A percentile compares a stretch with the other conserved stretches of the same genome.
phyloP scores from a whole-genome alignment of 331 rosid species.

The Dryas integrifolia region DNA sequence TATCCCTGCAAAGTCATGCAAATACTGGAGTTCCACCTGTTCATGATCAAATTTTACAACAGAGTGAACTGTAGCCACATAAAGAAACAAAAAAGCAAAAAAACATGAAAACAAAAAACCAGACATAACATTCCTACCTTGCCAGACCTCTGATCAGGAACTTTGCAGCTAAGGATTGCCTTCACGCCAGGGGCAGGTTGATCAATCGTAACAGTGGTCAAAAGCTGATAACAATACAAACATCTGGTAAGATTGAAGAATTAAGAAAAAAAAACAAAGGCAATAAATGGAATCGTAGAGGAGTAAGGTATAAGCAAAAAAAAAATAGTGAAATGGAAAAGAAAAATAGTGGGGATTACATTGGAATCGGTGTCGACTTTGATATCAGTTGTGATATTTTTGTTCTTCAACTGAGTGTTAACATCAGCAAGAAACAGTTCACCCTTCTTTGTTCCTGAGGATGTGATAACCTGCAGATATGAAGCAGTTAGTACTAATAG shows the following conservation, averaged over 20 bases:
- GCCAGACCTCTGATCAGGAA: constrained; percentile 91
- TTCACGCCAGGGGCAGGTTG: constrained; percentile 83
- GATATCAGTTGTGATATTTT: constrained; percentile 73
- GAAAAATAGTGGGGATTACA: constrained; percentile 38
- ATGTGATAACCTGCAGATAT: constrained; percentile 62
- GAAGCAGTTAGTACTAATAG: constrained; percentile 1
- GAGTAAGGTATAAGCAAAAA: not conserved
- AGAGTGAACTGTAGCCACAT: not conserved
- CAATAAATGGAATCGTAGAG: not conserved
- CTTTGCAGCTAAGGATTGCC: constrained; percentile 61
- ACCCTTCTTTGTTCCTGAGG: constrained; percentile 74
- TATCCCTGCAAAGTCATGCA: constrained; percentile 79
- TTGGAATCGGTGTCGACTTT: constrained; percentile 77
- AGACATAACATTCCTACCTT: constrained; percentile 53
- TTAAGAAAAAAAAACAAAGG: not conserved
- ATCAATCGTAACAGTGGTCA: constrained; percentile 62
- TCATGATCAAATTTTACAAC: constrained; percentile 9
- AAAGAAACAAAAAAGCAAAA: not conserved
- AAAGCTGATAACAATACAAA: constrained; percentile 46
- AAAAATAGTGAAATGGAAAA: not conserved
- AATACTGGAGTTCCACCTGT: constrained; percentile 81
- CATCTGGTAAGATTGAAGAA: not conserved
- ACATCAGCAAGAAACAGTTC: constrained; percentile 71
- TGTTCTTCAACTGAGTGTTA: constrained; percentile 74
- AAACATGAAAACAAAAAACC: not conserved